phyloP scores from a whole-genome alignment of 371 early-diverging fungal species.

The Saksenaea vasiformis region DNA sequence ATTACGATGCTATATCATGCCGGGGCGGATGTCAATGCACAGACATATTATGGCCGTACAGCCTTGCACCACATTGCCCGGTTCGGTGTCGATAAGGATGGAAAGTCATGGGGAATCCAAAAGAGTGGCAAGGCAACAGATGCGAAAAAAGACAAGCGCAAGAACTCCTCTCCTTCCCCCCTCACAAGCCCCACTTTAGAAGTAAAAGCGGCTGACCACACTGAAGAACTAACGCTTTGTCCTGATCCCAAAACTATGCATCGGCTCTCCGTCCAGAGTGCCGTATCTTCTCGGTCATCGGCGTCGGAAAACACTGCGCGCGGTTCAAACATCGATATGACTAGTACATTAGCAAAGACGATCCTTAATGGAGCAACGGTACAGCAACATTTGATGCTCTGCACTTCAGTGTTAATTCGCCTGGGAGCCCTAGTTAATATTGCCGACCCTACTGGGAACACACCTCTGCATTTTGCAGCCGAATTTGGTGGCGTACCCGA shows the following conservation, averaged over 20 bases:
- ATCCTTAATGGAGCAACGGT: conserved; percentile 21
- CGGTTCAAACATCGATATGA: conserved; percentile 7
- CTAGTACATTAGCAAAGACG: background rate
- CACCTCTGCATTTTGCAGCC: conserved; percentile 71
- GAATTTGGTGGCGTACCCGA: conserved; percentile 60
- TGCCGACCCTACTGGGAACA: conserved; percentile 65
- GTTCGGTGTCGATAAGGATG: conserved; percentile 51
- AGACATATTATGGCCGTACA: conserved; percentile 65
- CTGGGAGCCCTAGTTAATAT: conserved; percentile 63
- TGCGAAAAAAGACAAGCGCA: background rate
- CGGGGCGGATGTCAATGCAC: conserved; percentile 70
- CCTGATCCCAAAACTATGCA: conserved; percentile 1
- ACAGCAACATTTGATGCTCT: conserved; percentile 48
- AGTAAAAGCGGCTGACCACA: background rate
- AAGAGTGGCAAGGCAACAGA: conserved; percentile 24
- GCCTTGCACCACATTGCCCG: conserved; percentile 65
- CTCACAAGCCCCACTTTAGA: conserved; percentile 2
- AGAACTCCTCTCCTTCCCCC: conserved; percentile 17
- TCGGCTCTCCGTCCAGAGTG: conserved; percentile 20
- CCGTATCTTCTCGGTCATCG: conserved; percentile 15
- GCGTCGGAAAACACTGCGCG: conserved; percentile 11
- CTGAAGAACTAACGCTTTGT: background rate
- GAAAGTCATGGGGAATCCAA: conserved; percentile 49
- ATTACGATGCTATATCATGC: conserved; percentile 64
- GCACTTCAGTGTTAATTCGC: conserved; percentile 55